Conservation (phyloP, 352 stramenopile genomes). For the Blastocystis sp. region DNA sequence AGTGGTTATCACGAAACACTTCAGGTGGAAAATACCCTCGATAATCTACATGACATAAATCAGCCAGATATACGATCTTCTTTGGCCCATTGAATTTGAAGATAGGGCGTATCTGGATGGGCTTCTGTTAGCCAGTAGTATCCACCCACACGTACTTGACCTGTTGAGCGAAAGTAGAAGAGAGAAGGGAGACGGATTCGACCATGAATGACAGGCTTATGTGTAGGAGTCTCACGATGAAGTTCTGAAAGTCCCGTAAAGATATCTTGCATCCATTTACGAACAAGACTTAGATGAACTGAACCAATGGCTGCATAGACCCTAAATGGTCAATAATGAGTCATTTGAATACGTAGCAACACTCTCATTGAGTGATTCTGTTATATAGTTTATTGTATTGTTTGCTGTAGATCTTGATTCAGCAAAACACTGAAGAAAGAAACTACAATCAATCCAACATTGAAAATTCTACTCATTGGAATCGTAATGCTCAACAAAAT, state of each 20-base stretch:
- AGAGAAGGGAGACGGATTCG: not conserved
- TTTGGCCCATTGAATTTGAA: conserved; percentile 33
- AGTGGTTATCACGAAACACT: not conserved
- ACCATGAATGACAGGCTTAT: conserved; percentile 46
- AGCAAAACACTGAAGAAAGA: conserved; percentile 46
- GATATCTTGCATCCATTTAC: conserved; percentile 30
- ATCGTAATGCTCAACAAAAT: conserved; percentile 35
- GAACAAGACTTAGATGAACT: conserved; percentile 7
- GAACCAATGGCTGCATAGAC: conserved; percentile 41
- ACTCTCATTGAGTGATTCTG: conserved; percentile 27
- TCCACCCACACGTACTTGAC: conserved; percentile 31
- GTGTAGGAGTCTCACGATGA: conserved; percentile 1
- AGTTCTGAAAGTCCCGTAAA: conserved; percentile 22
- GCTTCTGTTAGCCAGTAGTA: conserved; percentile 53
- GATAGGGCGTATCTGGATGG: not conserved
- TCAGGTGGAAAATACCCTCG: conserved; percentile 27
- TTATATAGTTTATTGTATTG: conserved; percentile 43
- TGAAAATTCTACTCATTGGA: not conserved
- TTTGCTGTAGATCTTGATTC: not conserved
- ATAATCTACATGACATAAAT: not conserved
- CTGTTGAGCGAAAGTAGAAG: conserved; percentile 38
- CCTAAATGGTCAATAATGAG: not conserved
- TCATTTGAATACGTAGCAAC: not conserved
- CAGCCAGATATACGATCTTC: not conserved
- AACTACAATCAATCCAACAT: not conserved